Conservation (phyloP, 2,329 filamentous ascomycete species). For the Teratosphaeria nubilosa region DNA sequence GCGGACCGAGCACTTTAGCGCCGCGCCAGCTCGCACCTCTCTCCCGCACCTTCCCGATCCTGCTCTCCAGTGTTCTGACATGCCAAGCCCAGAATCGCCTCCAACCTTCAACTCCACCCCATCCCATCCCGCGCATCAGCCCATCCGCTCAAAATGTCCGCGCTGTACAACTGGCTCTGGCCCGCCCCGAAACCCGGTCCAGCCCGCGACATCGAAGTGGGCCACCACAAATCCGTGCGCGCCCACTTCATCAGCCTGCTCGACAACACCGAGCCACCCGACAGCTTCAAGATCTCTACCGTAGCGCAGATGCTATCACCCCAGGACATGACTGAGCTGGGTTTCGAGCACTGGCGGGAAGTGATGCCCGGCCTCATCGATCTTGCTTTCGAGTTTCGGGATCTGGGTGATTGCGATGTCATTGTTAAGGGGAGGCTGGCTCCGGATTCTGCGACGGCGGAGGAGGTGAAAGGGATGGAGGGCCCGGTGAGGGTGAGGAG, state of each 20-base stretch:
- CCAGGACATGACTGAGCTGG: constrained; percentile 28
- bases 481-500: constrained; percentile 36
- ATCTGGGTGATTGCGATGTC: constrained; percentile 37
- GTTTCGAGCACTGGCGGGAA: constrained; percentile 34
- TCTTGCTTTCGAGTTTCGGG: constrained; percentile 36
- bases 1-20: not conserved
- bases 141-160: not conserved
- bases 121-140: not conserved
- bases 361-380: constrained; percentile 36
- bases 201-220: constrained; percentile 16
- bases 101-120: not conserved
- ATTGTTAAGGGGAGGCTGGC: constrained; percentile 32
- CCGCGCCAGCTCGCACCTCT: not conserved
- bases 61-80: too few relatives aligned
- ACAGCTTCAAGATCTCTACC: constrained; percentile 43
- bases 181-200: constrained; percentile 4
- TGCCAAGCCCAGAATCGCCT: too few relatives aligned
- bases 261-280: constrained; percentile 29
- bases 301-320: constrained; percentile 34
- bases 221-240: constrained; percentile 16
- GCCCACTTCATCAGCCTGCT: constrained; percentile 18
- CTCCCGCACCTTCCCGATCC: not conserved
- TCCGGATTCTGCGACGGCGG: not conserved
- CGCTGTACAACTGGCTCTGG: constrained; percentile 6
- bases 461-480: constrained; percentile 29